Evolutionary conservation across 805 yeast genomes (phyloP), one percentile per base, ranked within the genome.

Genomic region (Brettanomyces nanus): DNA sequence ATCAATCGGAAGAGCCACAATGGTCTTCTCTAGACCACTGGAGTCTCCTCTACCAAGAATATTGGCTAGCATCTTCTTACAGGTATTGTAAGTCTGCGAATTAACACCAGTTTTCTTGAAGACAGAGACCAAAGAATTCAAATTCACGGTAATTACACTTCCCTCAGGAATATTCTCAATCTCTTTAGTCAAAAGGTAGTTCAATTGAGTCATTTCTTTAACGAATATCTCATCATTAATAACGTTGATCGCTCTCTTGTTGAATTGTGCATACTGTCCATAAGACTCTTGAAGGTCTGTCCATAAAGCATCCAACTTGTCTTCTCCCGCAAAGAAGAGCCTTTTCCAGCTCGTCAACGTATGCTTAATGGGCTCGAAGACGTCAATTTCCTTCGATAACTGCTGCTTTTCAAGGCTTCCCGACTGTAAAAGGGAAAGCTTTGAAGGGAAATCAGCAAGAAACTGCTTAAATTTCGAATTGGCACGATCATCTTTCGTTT

Each of bases 211-310:
- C 39, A 73, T 47, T 48, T 73, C 78, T 39, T 58, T 64, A 41
- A 71, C 67, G 53, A 65, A 73, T n/a, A 56, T 46, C 44, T 66
- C 63, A 46, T 72, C 76, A 48, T 62, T 66, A 39, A 71, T 62
- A 30, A 59, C 49, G 34, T 54, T 34, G 41, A 60, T 38, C 5
- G 52, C 52, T 45, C 58, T 49, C 47, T 41, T 51, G 36, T 40
- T 45, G 25, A 48, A 21, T 14, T 7, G 6, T 5, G 14, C 25
- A 22, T 32, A 32, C 14, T 21, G 15, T 6, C 27, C 11, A 19
- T 32, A 32, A 5, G 47, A 37, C 18, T 36, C 42, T 40, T 58
- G 56, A 42, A 68, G 51, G 4, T 43, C 41, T 13, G 44, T 41
- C 75, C 75, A 70, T 21, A 65, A 51, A 11, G 47, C 44, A 15